These are phyloP conservation scores for Tolypocladium tropicale DNA, from an alignment of 2,329 filamentous ascomycete genomes.

Conservation along the genomic window DNA sequence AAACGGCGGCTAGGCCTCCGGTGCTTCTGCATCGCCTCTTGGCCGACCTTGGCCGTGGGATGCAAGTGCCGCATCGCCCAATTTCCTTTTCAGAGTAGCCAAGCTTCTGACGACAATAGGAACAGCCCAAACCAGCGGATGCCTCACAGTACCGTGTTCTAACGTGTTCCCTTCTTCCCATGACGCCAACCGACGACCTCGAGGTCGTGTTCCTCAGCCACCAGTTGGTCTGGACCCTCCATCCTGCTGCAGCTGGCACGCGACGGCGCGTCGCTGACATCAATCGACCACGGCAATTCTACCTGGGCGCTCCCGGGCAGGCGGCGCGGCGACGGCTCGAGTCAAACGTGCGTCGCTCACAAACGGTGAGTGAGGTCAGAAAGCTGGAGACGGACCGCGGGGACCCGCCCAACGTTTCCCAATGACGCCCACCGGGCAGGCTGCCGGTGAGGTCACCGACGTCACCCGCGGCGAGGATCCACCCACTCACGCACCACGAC, in stretches of 20 bases:
- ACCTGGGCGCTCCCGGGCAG: too few relatives aligned
- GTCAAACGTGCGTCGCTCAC: background rate
- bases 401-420: background rate
- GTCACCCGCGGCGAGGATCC: background rate
- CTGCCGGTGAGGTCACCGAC: background rate
- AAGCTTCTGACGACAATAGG: background rate
- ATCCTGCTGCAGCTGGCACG: background rate
- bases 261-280: background rate
- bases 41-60: background rate
- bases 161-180: too few relatives aligned
- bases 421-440: background rate
- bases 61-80: background rate
- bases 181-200: background rate
- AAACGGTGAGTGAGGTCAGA: slow-evolving; percentile 3
- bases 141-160: too few relatives aligned
- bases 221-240: background rate
- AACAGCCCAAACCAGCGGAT: background rate
- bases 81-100: background rate
- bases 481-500: background rate
- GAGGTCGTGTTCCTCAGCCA: background rate
- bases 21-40: too few relatives aligned
- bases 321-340: background rate
- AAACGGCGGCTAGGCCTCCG: background rate
- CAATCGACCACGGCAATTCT: background rate
- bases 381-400: background rate